Evolutionary conservation across 768 basidiomycete genomes (phyloP).

Genomic region (Phaeolepiota aurea): DNA sequence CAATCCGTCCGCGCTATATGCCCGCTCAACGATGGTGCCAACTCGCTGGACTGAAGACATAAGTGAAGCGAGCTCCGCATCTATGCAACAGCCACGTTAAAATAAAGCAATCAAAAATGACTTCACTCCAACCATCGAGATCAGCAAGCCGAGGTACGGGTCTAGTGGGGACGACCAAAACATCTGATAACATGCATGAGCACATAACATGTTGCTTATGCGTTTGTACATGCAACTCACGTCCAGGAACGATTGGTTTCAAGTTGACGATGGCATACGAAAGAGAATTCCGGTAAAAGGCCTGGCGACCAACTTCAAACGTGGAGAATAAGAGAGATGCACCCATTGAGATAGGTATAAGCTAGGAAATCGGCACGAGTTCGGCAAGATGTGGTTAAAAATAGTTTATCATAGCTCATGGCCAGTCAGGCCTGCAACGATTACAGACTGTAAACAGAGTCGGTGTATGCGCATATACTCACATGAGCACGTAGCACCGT

Average conservation of each 20-base stretch:
- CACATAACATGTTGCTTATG: no score
- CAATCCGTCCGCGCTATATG: conserved; percentile 73
- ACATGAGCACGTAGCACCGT: no score
- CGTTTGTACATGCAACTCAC: no score
- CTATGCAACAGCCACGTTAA: conserved; percentile 9
- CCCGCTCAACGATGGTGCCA: conserved; percentile 72
- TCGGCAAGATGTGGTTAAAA: no score
- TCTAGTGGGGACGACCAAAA: conserved; percentile 51
- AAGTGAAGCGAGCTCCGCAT: conserved; percentile 69
- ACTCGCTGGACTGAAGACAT: conserved; percentile 77
- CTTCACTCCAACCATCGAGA: no score
- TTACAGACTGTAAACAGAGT: no score
- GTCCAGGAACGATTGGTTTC: conserved; percentile 90
- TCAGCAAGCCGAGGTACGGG: conserved; percentile 49
- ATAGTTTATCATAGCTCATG: no score
- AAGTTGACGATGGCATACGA: conserved; percentile 90
- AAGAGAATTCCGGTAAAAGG: conserved; percentile 59
- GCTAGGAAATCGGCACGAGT: no score
- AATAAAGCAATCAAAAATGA: conserved; percentile 8
- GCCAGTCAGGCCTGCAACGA: no score
- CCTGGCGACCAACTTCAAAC: conserved; percentile 71
- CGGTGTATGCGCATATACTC: no score
- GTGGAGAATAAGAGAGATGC: conserved; percentile 59
- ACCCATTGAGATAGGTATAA: no score
- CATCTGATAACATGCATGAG: no score